Evolutionary conservation across 768 basidiomycete species (phyloP).

Genomic region (Russula olivacea): DNA sequence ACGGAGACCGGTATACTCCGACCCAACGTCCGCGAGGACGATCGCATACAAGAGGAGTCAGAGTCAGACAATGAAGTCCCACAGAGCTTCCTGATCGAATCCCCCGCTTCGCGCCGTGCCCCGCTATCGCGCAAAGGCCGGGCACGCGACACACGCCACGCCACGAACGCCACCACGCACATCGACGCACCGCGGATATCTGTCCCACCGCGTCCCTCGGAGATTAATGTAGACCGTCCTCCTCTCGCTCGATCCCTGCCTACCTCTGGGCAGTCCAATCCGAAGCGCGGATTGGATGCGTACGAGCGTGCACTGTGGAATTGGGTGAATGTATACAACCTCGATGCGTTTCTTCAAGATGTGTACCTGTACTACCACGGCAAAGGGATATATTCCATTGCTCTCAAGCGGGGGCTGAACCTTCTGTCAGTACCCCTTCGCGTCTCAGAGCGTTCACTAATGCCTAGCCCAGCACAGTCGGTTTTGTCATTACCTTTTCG

Average conservation of each 20-base stretch:
- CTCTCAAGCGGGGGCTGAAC: constrained; percentile 84
- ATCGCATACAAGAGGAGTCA: constrained; percentile 52
- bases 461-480: constrained; percentile 68
- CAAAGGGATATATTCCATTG: constrained; percentile 94
- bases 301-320: constrained; percentile 94
- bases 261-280: constrained; percentile 33
- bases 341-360: constrained; percentile 92
- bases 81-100: constrained; percentile 81
- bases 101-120: constrained; percentile 34
- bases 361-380: constrained; percentile 96
- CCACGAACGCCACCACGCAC: constrained; percentile 5
- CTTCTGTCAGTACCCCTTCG: constrained; percentile 64
- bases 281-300: constrained; percentile 67
- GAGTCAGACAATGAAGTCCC: constrained; percentile 81
- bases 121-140: constrained; percentile 34
- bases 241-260: constrained; percentile 24
- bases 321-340: constrained; percentile 98
- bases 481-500: constrained; percentile 97
- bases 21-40: constrained; percentile 68
- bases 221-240: constrained; percentile 41
- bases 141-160: constrained; percentile 30
- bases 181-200: constrained; percentile 43
- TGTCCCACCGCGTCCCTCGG: constrained; percentile 61
- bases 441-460: constrained; percentile 28
- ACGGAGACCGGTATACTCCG: constrained; percentile 54